These are phyloP conservation scores for Neofusicoccum umdonicola DNA, from an alignment of 2,329 filamentous ascomycete genomes.

Conservation along the genomic window DNA sequence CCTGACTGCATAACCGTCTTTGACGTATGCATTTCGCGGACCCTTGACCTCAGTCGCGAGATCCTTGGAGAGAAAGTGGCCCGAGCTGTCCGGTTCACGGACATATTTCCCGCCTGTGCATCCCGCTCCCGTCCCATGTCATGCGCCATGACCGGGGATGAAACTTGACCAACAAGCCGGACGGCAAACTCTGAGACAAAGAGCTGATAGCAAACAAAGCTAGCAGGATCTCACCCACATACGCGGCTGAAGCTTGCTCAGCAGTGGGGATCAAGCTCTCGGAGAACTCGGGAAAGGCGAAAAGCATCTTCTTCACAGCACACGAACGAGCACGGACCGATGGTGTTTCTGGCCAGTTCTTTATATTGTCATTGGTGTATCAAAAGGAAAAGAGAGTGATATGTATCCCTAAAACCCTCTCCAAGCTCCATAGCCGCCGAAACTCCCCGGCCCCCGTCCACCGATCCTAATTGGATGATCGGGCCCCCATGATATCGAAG, in stretches of 20 bases:
- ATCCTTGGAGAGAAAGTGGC: neutral
- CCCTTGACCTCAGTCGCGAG: neutral
- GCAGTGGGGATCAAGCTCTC: too few relatives aligned
- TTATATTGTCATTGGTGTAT: neutral
- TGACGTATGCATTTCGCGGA: neutral
- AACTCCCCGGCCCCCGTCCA: conserved; percentile 9
- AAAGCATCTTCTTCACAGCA: neutral
- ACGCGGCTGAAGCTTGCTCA: neutral
- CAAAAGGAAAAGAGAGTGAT: neutral
- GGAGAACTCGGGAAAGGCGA: too few relatives aligned
- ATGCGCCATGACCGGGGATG: neutral
- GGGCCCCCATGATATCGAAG: conserved; percentile 6
- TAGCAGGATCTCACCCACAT: too few relatives aligned
- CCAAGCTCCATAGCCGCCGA: conserved; percentile 2
- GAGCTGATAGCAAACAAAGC: too few relatives aligned
- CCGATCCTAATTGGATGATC: conserved; percentile 6
- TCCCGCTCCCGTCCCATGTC: neutral
- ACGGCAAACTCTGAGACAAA: too few relatives aligned
- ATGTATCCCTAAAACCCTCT: conserved; percentile 1
- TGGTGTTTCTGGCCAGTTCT: neutral
- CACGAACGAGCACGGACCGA: too few relatives aligned
- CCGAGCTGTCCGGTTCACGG: neutral
- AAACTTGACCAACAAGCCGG: neutral
- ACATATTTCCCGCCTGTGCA: neutral
- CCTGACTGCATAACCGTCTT: neutral